Conservation (phyloP, 208 protist species). For the Angomonas ambiguus region DNA sequence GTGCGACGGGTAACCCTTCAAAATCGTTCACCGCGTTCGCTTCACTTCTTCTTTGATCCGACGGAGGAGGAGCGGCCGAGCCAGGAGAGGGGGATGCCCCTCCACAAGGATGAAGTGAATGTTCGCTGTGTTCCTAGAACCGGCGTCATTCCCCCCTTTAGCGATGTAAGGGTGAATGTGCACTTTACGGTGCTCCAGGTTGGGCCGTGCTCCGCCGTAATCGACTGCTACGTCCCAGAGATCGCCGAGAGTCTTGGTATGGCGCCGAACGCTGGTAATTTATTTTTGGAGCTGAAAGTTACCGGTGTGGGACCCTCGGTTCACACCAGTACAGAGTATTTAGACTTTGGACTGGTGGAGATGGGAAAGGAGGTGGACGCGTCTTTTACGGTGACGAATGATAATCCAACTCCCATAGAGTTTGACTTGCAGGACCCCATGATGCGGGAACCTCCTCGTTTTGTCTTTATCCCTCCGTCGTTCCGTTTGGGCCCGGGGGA, state of each 20-base stretch:
- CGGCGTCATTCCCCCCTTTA: conserved; percentile 47
- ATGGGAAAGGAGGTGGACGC: conserved; percentile 56
- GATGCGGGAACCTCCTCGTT: conserved; percentile 70
- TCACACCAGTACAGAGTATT: conserved; percentile 62
- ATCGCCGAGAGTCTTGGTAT: conserved; percentile 22
- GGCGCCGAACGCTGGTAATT: conserved; percentile 6
- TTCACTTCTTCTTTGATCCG: conserved; percentile 77
- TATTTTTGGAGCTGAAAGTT: conserved; percentile 34
- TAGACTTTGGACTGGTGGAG: conserved; percentile 89
- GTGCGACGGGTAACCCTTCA: conserved; percentile 66
- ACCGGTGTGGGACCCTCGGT: conserved; percentile 73
- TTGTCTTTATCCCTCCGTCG: conserved; percentile 75
- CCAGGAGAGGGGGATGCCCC: conserved; percentile 3
- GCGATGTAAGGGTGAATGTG: conserved; percentile 41
- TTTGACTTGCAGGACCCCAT: conserved; percentile 76
- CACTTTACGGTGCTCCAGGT: conserved; percentile 53
- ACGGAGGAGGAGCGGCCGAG: conserved; percentile 24
- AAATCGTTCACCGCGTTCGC: conserved; percentile 58
- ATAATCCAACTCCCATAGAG: conserved; percentile 73
- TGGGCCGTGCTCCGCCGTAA: conserved; percentile 37
- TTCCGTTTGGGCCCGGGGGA: conserved; percentile 68
- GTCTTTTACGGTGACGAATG: conserved; percentile 86
- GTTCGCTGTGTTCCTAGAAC: conserved; percentile 60
- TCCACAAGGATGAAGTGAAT: conserved; percentile 30
- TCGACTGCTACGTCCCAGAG: conserved; percentile 73